phyloP scores from a whole-genome alignment of 176 grass and related monocot genomes.

The Sorghum bicolor region Sorghum_bicolor_NCBIv3 NC_012871.2:65397001-65397500 shows the following conservation, averaged over 20 bases:
- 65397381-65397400: background rate
- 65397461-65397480: background rate
- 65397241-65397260: background rate
- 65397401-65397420: background rate
- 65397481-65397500: too few species aligned
- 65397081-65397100: background rate
- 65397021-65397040: background rate
- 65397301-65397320: background rate
- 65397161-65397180: background rate
- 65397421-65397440: background rate
- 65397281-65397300: background rate
- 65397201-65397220: constrained; percentile 12
- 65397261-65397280: constrained; percentile 10
- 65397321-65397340: background rate
- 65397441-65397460: background rate
- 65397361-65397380: background rate
- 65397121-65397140: background rate
- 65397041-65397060: background rate
- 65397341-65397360: background rate
- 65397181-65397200: background rate
- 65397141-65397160: constrained; percentile 24
- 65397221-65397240: background rate
- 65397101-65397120: background rate
- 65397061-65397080: background rate
- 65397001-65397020: constrained; percentile 1